A percentile compares a stretch with the other conserved stretches of the same genome.
Evolutionary conservation across 805 yeast species (phyloP).

Genomic region (Zygoascus biomembranicola): DNA sequence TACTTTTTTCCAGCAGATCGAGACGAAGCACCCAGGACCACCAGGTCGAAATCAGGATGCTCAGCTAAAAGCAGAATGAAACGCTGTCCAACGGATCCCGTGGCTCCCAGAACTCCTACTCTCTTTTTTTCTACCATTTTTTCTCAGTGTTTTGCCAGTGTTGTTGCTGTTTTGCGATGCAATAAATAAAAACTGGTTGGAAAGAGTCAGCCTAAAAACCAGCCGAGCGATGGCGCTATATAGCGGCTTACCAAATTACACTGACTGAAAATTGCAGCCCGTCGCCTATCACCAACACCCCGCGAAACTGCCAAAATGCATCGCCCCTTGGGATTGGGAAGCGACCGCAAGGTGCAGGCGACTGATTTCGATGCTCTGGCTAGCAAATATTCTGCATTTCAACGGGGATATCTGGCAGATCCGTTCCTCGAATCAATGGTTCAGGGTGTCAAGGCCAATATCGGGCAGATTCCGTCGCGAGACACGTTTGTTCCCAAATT

Average conservation of each 20-base stretch:
- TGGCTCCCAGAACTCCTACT: constrained; percentile 90
- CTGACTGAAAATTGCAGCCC: neutral
- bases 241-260: neutral
- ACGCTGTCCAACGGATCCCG: constrained; percentile 97
- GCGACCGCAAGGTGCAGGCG: constrained; percentile 39
- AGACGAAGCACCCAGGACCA: constrained; percentile 83
- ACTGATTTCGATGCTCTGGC: constrained; percentile 58
- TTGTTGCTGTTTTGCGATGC: neutral
- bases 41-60: constrained; percentile 84
- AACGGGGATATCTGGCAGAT: constrained; percentile 40
- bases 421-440: constrained; percentile 23
- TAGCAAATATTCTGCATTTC: constrained; percentile 41
- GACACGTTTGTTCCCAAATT: constrained; percentile 31
- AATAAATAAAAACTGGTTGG: neutral
- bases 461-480: constrained; percentile 3
- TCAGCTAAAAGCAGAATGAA: constrained; percentile 75
- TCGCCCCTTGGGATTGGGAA: neutral
- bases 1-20: constrained; percentile 91
- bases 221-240: neutral
- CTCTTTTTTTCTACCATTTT: neutral
- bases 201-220: neutral
- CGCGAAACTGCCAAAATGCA: neutral
- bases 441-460: constrained; percentile 9
- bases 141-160: neutral
- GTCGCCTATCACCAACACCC: no score